Evolutionary conservation across 2,329 filamentous ascomycete species (phyloP).

Genomic region (Diaporthe vexans): DNA sequence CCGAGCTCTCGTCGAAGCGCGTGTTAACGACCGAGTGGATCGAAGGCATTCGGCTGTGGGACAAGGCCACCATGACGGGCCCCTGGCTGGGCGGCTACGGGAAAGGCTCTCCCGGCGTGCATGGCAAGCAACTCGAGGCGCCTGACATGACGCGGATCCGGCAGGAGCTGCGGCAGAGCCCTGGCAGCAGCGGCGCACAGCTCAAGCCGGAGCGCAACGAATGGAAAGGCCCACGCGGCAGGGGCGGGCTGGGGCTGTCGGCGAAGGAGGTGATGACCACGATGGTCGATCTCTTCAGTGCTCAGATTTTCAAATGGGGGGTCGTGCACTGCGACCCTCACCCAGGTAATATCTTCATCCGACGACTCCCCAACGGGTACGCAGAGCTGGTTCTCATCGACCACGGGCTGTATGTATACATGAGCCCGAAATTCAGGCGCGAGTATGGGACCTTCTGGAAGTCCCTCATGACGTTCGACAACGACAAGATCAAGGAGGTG

Average conservation of each 20-base stretch:
- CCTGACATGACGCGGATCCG: slow-evolving; percentile 63
- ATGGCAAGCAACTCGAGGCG: slow-evolving; percentile 71
- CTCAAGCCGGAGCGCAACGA: slow-evolving; percentile 85
- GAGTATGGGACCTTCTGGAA: slow-evolving; percentile 96
- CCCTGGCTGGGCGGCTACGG: slow-evolving; percentile 85
- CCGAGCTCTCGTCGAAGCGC: slow-evolving; percentile 84
- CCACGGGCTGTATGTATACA: slow-evolving; percentile 95
- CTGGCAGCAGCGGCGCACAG: slow-evolving; percentile 61
- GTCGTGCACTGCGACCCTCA: slow-evolving; percentile 97
- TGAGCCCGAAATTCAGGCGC: slow-evolving; percentile 85
- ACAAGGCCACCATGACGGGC: slow-evolving; percentile 83
- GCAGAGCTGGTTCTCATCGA: slow-evolving; percentile 96
- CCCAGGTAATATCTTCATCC: slow-evolving; percentile 96
- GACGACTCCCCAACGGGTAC: slow-evolving; percentile 83
- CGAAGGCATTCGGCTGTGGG: slow-evolving; percentile 92
- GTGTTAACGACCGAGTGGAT: slow-evolving; percentile 98
- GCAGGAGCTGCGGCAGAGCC: slow-evolving; percentile 63
- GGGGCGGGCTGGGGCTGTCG: slow-evolving; percentile 86
- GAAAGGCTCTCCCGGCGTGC: slow-evolving; percentile 82
- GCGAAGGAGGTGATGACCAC: slow-evolving; percentile 93
- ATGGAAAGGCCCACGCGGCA: slow-evolving; percentile 80
- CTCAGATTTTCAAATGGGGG: slow-evolving; percentile 98
- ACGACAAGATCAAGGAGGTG: slow-evolving; percentile 79
- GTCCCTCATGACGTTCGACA: slow-evolving; percentile 93
- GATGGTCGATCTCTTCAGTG: slow-evolving; percentile 96